phyloP scores from a whole-genome alignment of 2,329 filamentous ascomycete genomes.

The Pseudocercospora macadamiae region DNA sequence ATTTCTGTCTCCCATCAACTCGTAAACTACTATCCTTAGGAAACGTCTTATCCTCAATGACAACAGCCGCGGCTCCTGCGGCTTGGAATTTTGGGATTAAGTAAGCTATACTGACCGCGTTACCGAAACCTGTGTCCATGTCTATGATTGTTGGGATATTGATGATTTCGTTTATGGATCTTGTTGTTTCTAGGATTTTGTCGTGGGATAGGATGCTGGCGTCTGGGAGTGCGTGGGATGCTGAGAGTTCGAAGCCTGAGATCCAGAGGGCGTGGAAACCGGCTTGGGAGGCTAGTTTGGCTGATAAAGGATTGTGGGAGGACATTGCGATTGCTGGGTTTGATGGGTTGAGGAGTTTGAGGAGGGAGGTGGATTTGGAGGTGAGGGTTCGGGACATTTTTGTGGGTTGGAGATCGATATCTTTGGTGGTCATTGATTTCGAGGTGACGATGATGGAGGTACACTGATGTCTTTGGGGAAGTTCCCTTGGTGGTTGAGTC shows the following conservation, averaged over 20 bases:
- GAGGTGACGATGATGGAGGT: no score
- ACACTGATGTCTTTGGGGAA: no score
- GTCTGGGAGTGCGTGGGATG: not conserved
- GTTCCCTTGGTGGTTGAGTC: no score
- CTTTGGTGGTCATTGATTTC: not conserved
- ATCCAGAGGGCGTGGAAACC: not conserved
- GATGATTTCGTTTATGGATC: not conserved
- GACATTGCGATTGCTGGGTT: not conserved
- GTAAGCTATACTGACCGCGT: not conserved
- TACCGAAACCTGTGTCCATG: not conserved
- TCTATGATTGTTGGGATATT: not conserved
- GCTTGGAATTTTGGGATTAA: not conserved
- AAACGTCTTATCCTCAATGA: not conserved
- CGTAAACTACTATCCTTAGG: not conserved
- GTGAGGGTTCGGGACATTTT: no score
- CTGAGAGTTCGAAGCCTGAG: constrained; percentile 6
- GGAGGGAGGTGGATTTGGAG: not conserved
- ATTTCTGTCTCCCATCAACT: not conserved
- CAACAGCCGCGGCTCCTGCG: not conserved
- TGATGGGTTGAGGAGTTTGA: not conserved
- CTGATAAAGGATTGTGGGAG: not conserved
- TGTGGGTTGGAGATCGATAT: not conserved
- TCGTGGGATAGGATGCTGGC: not conserved
- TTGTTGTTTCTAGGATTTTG: not conserved
- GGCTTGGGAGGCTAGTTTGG: not conserved